Conservation (phyloP, 192 early-diverging fungal genomes). For the Coemansia reversa region DNA sequence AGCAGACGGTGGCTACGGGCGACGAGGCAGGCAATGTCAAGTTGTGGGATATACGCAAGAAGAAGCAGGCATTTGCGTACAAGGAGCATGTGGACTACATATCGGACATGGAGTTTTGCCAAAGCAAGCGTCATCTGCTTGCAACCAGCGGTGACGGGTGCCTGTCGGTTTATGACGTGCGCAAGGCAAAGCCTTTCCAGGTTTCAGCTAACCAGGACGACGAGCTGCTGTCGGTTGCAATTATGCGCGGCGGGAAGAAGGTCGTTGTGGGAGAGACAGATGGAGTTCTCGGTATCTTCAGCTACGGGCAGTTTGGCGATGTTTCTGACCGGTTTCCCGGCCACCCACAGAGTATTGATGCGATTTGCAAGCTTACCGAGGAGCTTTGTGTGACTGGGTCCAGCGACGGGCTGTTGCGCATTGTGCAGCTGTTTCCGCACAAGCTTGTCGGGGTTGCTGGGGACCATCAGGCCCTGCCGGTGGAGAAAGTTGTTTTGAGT, state of each 20-base stretch:
- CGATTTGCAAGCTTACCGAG: conserved; percentile 82
- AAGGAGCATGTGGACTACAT: conserved; percentile 91
- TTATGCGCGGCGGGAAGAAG: conserved; percentile 69
- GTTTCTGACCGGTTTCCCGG: conserved; percentile 91
- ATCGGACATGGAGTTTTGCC: conserved; percentile 75
- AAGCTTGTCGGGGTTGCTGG: conserved; percentile 85
- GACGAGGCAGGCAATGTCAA: conserved; percentile 86
- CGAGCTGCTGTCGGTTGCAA: conserved; percentile 80
- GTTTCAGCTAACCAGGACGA: conserved; percentile 95
- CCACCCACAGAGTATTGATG: conserved; percentile 88
- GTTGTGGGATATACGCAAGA: conserved; percentile 88
- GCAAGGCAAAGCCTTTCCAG: conserved; percentile 79
- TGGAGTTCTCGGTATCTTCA: conserved; percentile 84
- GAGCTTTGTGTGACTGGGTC: conserved; percentile 84
- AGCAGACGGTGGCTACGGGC: conserved; percentile 83
- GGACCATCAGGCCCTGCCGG: conserved; percentile 86
- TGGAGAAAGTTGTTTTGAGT: conserved; percentile 76
- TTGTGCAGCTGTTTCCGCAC: conserved; percentile 90
- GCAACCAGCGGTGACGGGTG: conserved; percentile 87
- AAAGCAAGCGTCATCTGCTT: conserved; percentile 74
- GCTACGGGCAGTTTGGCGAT: conserved; percentile 91
- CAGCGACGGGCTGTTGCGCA: conserved; percentile 85
- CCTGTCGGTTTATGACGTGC: conserved; percentile 87
- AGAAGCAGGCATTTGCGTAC: conserved; percentile 74
- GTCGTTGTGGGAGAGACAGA: conserved; percentile 90